Evolutionary conservation across 2,329 filamentous ascomycete species (phyloP), one percentile per base, ranked within the genome.

Genomic region (Aspergillus versicolor): DNA sequence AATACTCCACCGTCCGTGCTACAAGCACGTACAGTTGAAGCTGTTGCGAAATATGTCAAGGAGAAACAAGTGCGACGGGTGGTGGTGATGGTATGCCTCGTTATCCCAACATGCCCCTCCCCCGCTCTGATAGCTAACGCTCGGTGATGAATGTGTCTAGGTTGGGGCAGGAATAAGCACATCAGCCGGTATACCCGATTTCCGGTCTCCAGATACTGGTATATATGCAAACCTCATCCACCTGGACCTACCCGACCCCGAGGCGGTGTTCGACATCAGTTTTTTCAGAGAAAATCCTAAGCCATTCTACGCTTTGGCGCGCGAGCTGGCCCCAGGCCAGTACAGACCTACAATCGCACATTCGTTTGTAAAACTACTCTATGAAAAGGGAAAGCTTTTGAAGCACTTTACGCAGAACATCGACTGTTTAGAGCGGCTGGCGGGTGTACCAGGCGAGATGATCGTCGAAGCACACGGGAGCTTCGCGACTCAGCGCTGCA

Each of bases 401-500:
- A 94, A 92, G 79, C 84, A 94, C 52, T 99, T 97, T 74, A 97
- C 94, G 0, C 94, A 99, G 71, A 99, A 99, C 70, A 97, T 99
- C 64, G 94, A 99, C 77, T 96, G 92, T 67, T 82, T 99, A 12
- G 94, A 99, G 76, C 85, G 92, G 21, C 82, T 85, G 64, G 94
- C 93, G 12, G 94, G 94, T 24, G 87, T 99, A 1, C 90, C 92
- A 0, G 82, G 79, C 0, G 86, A 93, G 2, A 87, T 84, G 73
- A 92, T 99, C 49, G 82, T 99, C 32, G 93, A 97, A 75, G 94
- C 94, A 0, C 94, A 99, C 73, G 94, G 94, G 45, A 96, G 91
- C 72, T 99, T 97, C 71, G 93, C 93, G 21, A 85, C 84, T 1
- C 93, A 97, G 75, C 84, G 88, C 63, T 99, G 94, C 73, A 92